phyloP scores from a whole-genome alignment of 306 rosid species.

The Ormosia semicastrata region DNA sequence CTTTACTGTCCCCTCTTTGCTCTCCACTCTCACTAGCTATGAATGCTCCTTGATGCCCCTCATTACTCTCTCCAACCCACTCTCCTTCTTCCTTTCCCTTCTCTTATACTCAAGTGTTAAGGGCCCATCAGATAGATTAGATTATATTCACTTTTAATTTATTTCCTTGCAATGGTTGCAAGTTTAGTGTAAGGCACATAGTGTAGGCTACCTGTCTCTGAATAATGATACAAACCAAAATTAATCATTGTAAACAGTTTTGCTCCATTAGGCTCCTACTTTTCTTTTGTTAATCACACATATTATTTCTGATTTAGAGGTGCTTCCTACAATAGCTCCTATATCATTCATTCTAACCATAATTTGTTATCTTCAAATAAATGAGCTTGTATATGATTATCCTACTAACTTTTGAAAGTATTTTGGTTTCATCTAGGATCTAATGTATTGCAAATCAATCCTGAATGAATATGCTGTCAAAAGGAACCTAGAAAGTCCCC shows the following conservation, averaged over 20 bases:
- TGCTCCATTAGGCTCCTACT: background rate
- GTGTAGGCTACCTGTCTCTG: background rate
- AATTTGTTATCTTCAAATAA: background rate
- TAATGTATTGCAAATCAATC: conserved; percentile 9
- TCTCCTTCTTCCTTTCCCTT: no score
- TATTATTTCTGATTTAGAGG: background rate
- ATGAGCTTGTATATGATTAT: background rate
- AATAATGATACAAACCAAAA: background rate
- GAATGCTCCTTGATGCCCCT: no score
- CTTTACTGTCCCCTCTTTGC: no score
- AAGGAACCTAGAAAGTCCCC: background rate
- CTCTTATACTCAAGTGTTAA: no score
- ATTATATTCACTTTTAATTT: background rate
- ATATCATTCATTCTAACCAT: background rate
- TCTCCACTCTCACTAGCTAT: no score
- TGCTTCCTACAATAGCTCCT: background rate
- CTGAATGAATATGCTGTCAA: conserved; percentile 17
- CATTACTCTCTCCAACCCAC: no score
- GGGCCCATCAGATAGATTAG: no score
- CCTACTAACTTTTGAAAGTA: background rate
- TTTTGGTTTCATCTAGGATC: conserved; percentile 5
- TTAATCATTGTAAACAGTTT: background rate
- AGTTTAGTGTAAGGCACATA: background rate
- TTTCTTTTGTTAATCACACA: background rate
- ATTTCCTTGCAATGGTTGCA: background rate